Conservation (phyloP, 129 eudicot species). For the Saussurea involucrata region DNA sequence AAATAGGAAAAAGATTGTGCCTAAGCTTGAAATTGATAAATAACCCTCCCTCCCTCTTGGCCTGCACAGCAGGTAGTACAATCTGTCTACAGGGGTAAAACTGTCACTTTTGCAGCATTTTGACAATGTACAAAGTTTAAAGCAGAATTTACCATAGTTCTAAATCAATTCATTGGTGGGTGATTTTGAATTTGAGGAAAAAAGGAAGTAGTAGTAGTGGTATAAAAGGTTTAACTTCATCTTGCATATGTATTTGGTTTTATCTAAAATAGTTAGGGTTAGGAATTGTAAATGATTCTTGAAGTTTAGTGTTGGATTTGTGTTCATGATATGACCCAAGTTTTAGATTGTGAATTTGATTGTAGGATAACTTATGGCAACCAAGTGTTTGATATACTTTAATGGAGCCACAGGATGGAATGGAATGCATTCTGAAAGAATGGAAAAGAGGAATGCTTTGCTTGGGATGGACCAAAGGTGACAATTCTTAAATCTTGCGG, state of each 20-base stretch:
- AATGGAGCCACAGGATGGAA: neutral
- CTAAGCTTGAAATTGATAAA: slow-evolving; percentile 33
- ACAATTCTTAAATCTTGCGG: neutral
- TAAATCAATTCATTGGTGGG: slow-evolving; percentile 27
- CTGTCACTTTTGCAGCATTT: slow-evolving; percentile 13
- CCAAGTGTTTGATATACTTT: neutral
- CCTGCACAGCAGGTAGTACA: neutral
- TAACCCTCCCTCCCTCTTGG: slow-evolving; percentile 13
- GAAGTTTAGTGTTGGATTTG: neutral
- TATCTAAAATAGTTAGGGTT: neutral
- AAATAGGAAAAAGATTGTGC: slow-evolving; percentile 25
- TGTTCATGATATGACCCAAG: neutral
- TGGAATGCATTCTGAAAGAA: neutral
- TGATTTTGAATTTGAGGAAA: neutral
- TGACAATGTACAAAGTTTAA: slow-evolving; percentile 34
- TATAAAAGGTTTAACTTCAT: neutral
- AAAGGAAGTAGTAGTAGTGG: neutral
- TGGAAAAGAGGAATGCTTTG: neutral
- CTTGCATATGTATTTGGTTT: neutral
- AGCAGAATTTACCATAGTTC: slow-evolving; percentile 19
- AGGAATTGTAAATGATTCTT: slow-evolving; percentile 4
- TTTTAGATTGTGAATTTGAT: neutral
- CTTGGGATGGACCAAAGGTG: neutral
- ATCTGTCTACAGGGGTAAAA: neutral
- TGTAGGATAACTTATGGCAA: neutral